Percentiles rank a stretch among this genome's conserved stretches.
phyloP scores from a whole-genome alignment of 306 rosid species.

The Fragaria nilgerrensis region DNA sequence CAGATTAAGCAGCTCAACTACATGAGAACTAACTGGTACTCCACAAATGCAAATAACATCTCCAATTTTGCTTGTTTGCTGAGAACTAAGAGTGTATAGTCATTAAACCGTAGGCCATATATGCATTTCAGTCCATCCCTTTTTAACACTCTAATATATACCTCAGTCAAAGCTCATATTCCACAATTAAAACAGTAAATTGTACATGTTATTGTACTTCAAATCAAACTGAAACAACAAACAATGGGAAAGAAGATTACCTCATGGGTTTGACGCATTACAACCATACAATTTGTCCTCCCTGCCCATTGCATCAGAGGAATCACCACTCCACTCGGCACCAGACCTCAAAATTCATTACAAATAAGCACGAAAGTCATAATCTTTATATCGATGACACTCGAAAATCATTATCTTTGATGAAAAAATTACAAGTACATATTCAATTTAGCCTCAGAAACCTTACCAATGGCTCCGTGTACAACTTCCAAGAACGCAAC shows the following conservation, averaged over 20 bases:
- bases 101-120: background rate
- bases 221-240: background rate
- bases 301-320: slow-evolving; percentile 98
- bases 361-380: background rate
- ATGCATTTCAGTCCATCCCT: slow-evolving; percentile 2
- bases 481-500: slow-evolving; percentile 82
- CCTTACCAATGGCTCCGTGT: slow-evolving; percentile 82
- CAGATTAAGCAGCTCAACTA: background rate
- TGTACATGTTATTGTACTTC: background rate
- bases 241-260: slow-evolving; percentile 35
- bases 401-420: background rate
- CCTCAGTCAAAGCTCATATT: background rate
- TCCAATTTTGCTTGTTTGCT: background rate
- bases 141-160: background rate
- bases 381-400: background rate
- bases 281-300: slow-evolving; percentile 60
- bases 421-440: background rate
- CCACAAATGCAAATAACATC: background rate
- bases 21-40: background rate
- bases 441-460: background rate
- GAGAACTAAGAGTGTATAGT: background rate
- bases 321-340: slow-evolving; percentile 80
- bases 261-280: slow-evolving; percentile 57
- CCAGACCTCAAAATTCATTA: slow-evolving; percentile 54
- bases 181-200: background rate